These are phyloP conservation scores for Candida oleophila DNA, from an alignment of 805 yeast genomes.

Conservation along the genomic window DNA sequence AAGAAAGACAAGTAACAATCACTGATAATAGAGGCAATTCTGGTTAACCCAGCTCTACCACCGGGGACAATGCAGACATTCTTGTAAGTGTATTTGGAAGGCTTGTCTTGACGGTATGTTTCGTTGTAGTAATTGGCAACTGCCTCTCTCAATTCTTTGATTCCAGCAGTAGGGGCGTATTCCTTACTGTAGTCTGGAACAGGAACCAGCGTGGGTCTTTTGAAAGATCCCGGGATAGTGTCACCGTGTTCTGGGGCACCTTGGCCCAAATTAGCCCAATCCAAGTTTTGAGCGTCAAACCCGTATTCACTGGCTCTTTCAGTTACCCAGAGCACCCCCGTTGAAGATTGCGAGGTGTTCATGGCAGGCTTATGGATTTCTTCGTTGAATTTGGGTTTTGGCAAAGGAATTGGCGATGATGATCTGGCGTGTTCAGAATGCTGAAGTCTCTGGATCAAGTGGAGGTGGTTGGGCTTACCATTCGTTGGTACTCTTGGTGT, in stretches of 20 bases:
- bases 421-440: constrained; percentile 34
- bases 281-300: constrained; percentile 37
- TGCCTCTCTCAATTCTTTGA: constrained; percentile 52
- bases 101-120: constrained; percentile 47
- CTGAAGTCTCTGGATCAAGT: constrained; percentile 29
- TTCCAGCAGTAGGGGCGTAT: constrained; percentile 61
- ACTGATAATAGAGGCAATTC: constrained; percentile 59
- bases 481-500: constrained; percentile 23
- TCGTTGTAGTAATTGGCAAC: constrained; percentile 58
- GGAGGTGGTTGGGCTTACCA: constrained; percentile 12
- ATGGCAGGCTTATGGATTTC: constrained; percentile 55
- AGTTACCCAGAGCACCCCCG: constrained; percentile 66
- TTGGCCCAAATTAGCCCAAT: constrained; percentile 63
- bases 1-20: constrained; percentile 61
- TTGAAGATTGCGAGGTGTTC: constrained; percentile 57
- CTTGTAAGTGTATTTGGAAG: constrained; percentile 56
- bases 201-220: constrained; percentile 48
- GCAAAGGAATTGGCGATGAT: constrained; percentile 47
- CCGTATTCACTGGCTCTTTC: constrained; percentile 61
- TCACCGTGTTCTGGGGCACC: constrained; percentile 68
- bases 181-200: constrained; percentile 51
- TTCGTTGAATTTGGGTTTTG: constrained; percentile 44
- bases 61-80: constrained; percentile 66
- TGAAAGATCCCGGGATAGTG: constrained; percentile 55
- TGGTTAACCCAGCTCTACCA: constrained; percentile 60